Evolutionary conservation across 2,329 filamentous ascomycete species (phyloP), one percentile per base, ranked within the genome.

Genomic region (Scortechinia acanthostroma): DNA sequence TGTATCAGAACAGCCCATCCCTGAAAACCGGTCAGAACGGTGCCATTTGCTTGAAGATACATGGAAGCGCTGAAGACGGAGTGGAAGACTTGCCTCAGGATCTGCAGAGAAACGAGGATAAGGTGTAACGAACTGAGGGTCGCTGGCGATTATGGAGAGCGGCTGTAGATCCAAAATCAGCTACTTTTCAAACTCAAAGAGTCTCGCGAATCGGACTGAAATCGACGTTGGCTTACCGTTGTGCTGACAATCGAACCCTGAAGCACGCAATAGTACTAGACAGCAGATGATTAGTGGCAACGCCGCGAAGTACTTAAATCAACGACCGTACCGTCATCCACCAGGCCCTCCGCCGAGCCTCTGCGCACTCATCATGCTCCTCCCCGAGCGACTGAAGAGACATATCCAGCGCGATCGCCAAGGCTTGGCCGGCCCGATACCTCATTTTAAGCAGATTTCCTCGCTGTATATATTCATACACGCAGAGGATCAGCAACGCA

Each of bases 391-490:
- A 50, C 55, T 70, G 65, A 21, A 70, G 55, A 28, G 58, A 63
- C 52, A 67, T 62, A n/a, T 67, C 62, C 52, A 67, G 55, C 15
- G 66, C 65, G 47, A 65, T 56, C 3, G 63, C 57, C 49, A 68
- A 57, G 4, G 66, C 66, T 50, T 69, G 64, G 5, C 65, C 58
- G 3, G 66, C 63, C 44, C 66, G 63, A 48, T 65, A 64, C 23
- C 65, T 61, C 66, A 70, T 70, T 48, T 69, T 70, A 4, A 62
- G 52, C 17, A 69, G 52, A 46, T 70, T 70, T 3, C 66, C 66
- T 21, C 66, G 57, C 47, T 70, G 66, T 2, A 61, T 55, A 50
- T 70, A 70, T 48, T 70, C 66, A 46, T 70, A 70, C 6, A 67
- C 57, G 19, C 62, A 65, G n/a, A 70, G 57, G 21, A 69, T 49